A percentile compares a stretch with the other conserved stretches of the same genome.
Evolutionary conservation across 1,139 yeast genomes (phyloP).

Genomic region (Debaryomyces fabryi): DNA sequence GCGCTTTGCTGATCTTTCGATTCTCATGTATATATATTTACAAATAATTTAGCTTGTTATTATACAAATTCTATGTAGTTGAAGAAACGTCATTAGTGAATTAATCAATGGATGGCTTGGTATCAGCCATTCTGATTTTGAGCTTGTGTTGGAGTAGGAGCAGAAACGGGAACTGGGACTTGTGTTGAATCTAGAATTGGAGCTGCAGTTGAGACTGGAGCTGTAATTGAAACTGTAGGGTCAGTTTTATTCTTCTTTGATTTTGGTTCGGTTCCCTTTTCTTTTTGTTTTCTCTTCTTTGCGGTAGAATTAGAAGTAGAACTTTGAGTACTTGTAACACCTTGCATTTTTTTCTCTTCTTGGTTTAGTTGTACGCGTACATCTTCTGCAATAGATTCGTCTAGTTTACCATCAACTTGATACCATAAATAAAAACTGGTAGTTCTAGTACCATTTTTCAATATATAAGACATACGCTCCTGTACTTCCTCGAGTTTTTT

Average conservation of each 20-base stretch:
- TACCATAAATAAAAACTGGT: constrained; percentile 77
- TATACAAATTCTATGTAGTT: constrained; percentile 7
- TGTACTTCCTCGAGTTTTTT: constrained; percentile 58
- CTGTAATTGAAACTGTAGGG: not conserved
- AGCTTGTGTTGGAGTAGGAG: not conserved
- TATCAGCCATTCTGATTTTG: constrained; percentile 1
- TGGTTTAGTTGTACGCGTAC: constrained; percentile 41
- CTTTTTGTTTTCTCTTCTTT: constrained; percentile 40
- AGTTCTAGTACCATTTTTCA: constrained; percentile 62
- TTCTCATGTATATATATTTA: constrained; percentile 10
- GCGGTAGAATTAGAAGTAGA: constrained; percentile 10
- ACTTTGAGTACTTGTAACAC: constrained; percentile 25
- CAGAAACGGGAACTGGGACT: no score
- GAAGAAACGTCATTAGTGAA: not conserved
- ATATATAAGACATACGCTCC: constrained; percentile 60
- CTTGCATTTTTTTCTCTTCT: constrained; percentile 49
- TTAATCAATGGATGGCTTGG: constrained; percentile 5
- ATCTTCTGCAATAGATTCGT: constrained; percentile 57
- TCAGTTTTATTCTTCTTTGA: constrained; percentile 17
- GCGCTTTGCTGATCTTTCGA: constrained; percentile 6
- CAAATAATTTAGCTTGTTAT: not conserved
- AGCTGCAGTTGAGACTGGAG: not conserved
- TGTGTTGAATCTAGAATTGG: not conserved
- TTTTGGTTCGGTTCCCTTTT: constrained; percentile 18
- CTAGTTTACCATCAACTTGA: constrained; percentile 79